Base-by-base conservation (phyloP, 1,139 yeast genomes). In the Nakaseomyces delphensis region DNA sequence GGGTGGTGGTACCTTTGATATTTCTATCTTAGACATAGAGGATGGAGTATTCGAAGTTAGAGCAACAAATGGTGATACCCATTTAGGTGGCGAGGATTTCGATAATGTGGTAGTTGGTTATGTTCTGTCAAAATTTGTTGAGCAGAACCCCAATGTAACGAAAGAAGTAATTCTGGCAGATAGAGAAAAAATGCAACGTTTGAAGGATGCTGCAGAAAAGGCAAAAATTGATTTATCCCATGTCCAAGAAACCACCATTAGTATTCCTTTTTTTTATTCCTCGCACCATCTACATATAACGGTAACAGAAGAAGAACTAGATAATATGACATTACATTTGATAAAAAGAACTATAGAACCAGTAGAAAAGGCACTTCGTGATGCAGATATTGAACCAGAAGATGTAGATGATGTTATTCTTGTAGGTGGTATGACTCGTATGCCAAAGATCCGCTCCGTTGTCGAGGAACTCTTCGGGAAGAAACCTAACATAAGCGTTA, bases 1-100 rank as follows among this genome's bases (percentile, higher is more conserved):
- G 43, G 93, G 93, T 45, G 93, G 93, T 20, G 93, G 93, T 27
- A 83, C 93, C 1, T 83, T 83, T 66, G 93, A 83, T 61, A 80
- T 83, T 24, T 82, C 91, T 1, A 76, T 83, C 40, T 66, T 83
- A 50, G 91, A 83, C 57, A 82, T 83, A 41, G 91, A 82, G 52
- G 83, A 77, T 54, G 89, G 89, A 13, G 87, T 83, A 3, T 83
- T 83, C 63, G 91, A 83, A 60, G 93, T 83, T 2, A 66, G 83
- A 50, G 77, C 91, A 23, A 83, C 93, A n/a, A 79, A 80, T 63
- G 93, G 93, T 48, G 83, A 83, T 63, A 82, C 93, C 1, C 91
- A 82, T 66, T 66, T 83, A 47, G 93, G 93, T 42, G 93, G 93
- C 28, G 91, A 83, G 57, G 93, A 83, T 60, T 79, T 82, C 59